phyloP scores from a whole-genome alignment of 2,329 filamentous ascomycete genomes.

The Cladosporium oxysporum region DNA sequence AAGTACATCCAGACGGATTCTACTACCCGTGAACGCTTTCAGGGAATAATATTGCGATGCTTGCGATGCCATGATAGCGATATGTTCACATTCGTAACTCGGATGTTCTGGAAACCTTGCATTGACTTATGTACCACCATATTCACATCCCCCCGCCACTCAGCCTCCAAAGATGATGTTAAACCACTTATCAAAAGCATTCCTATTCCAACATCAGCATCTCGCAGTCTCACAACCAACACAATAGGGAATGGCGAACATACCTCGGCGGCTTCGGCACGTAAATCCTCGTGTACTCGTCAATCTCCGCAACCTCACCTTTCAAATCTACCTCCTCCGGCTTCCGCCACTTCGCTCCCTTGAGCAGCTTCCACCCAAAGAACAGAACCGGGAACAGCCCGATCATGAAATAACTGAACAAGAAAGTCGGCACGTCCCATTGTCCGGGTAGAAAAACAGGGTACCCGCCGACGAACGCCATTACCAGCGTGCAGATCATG shows the following conservation, averaged over 20 bases:
- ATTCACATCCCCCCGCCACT: background rate
- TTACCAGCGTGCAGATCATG: slow-evolving; percentile 55
- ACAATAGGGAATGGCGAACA: slow-evolving; percentile 5
- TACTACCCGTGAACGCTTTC: too few species aligned
- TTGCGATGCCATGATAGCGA: too few species aligned
- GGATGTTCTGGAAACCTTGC: too few species aligned
- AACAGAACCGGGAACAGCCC: slow-evolving; percentile 69
- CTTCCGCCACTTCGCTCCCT: slow-evolving; percentile 60
- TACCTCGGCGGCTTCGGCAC: slow-evolving; percentile 43
- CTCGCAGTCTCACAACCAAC: background rate
- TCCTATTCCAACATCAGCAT: slow-evolving; percentile 27
- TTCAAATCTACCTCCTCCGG: slow-evolving; percentile 64
- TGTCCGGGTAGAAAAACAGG: slow-evolving; percentile 68
- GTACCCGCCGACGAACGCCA: slow-evolving; percentile 76
- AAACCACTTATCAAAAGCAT: slow-evolving; percentile 43
- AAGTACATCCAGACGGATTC: background rate
- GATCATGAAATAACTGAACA: slow-evolving; percentile 75
- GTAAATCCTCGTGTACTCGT: slow-evolving; percentile 44
- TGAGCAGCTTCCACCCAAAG: slow-evolving; percentile 69
- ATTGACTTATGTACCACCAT: background rate
- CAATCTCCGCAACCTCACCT: slow-evolving; percentile 65
- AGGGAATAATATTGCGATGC: too few species aligned
- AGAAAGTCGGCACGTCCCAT: slow-evolving; percentile 69
- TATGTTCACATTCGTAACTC: background rate
- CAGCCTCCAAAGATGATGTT: slow-evolving; percentile 47